These are phyloP conservation scores for Nakazawaea ambrosiae DNA, from an alignment of 805 yeast genomes.

Conservation along the genomic window DNA sequence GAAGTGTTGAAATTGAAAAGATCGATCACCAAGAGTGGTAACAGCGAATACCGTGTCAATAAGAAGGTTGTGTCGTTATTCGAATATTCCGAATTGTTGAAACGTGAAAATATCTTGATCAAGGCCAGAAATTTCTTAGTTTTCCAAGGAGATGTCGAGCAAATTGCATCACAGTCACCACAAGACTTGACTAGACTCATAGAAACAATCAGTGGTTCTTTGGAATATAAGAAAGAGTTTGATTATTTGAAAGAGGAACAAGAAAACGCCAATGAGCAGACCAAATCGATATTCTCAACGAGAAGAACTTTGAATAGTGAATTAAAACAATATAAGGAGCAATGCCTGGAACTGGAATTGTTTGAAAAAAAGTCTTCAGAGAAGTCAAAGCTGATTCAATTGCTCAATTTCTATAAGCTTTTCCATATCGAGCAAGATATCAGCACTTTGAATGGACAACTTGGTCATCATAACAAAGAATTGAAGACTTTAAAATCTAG, in stretches of 20 bases:
- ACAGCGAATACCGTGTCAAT: constrained; percentile 64
- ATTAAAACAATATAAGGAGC: constrained; percentile 70
- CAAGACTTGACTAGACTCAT: constrained; percentile 63
- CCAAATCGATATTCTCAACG: constrained; percentile 58
- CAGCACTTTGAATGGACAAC: constrained; percentile 25
- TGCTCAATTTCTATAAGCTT: constrained; percentile 55
- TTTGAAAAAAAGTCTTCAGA: constrained; percentile 51
- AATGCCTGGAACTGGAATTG: constrained; percentile 61
- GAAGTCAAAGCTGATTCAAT: constrained; percentile 37
- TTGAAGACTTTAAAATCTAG: constrained; percentile 27
- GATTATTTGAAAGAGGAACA: constrained; percentile 55
- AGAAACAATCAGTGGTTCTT: constrained; percentile 81
- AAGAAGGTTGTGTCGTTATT: constrained; percentile 50
- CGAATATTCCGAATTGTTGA: constrained; percentile 61
- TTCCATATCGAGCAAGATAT: constrained; percentile 48
- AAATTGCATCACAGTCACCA: constrained; percentile 83
- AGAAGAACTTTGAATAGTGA: constrained; percentile 69
- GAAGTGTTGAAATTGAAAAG: constrained; percentile 57
- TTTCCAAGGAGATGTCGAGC: constrained; percentile 95
- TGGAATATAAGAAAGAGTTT: constrained; percentile 59
- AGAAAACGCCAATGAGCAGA: constrained; percentile 56
- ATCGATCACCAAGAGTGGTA: constrained; percentile 48
- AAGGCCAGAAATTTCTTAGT: constrained; percentile 90
- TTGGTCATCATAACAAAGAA: constrained; percentile 28
- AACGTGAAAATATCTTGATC: constrained; percentile 73